Conservation (phyloP, 345 rosid species). For the Aquilaria sinensis region DNA sequence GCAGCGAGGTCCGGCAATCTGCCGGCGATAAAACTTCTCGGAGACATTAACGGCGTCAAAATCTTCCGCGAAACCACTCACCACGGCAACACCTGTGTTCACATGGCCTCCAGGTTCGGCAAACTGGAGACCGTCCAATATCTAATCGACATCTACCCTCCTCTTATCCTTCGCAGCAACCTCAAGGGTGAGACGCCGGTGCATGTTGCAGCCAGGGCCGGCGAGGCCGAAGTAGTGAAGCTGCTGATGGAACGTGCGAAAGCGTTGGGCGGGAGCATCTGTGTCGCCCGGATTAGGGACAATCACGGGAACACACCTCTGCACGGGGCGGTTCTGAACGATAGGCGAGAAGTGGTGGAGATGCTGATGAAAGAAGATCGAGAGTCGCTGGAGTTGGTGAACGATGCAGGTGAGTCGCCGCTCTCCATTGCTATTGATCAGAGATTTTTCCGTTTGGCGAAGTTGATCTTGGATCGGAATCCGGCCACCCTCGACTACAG, state of each 20-base stretch:
- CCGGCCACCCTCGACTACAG: constrained; percentile 1
- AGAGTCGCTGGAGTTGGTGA: constrained; percentile 1
- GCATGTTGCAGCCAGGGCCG: background rate
- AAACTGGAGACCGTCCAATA: background rate
- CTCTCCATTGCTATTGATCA: constrained; percentile 9
- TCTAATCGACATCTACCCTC: background rate
- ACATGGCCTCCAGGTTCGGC: constrained; percentile 7
- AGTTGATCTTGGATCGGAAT: constrained; percentile 1
- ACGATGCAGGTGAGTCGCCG: constrained; percentile 7
- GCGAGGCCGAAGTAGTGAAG: background rate
- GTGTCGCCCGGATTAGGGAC: constrained; percentile 2
- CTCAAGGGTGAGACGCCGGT: constrained; percentile 1
- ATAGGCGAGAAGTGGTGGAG: background rate
- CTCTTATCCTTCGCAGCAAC: background rate
- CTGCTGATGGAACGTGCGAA: no score
- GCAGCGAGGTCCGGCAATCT: constrained; percentile 3
- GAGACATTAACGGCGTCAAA: background rate
- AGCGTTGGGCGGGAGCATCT: no score
- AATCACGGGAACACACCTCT: constrained; percentile 11
- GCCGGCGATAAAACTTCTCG: background rate
- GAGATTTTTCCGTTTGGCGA: background rate
- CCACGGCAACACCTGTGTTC: constrained; percentile 4
- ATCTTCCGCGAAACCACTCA: background rate
- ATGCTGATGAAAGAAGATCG: background rate
- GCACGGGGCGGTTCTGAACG: constrained; percentile 5